These are phyloP conservation scores for Ochetophila trinervis DNA, from an alignment of 306 rosid species.

Conservation along the genomic window DNA sequence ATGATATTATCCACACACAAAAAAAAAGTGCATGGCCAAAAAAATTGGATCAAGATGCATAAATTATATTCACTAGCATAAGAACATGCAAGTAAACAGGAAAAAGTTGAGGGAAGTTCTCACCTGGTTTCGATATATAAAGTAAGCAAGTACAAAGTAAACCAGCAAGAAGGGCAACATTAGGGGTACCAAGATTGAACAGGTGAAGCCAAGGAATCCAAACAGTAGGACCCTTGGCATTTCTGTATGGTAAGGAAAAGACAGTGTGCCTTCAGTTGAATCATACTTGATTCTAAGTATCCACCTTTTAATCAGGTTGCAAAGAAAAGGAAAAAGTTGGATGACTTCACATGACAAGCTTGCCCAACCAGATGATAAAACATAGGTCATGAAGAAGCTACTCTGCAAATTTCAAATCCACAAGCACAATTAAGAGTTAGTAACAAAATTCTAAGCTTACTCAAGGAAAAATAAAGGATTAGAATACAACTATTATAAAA, in stretches of 20 bases:
- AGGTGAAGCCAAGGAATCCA: conserved; percentile 82
- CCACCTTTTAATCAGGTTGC: conserved; percentile 46
- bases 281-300: conserved; percentile 49
- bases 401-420: conserved; percentile 45
- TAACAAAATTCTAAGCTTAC: background rate
- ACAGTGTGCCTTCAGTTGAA: conserved; percentile 25
- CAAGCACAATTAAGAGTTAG: background rate
- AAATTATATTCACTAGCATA: background rate
- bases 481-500: no score
- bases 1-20: no score
- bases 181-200: conserved; percentile 80
- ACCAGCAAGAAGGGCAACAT: conserved; percentile 79
- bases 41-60: background rate
- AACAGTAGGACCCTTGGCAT: conserved; percentile 80
- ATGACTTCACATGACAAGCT: conserved; percentile 80
- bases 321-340: conserved; percentile 62
- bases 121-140: conserved; percentile 90
- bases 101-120: conserved; percentile 16
- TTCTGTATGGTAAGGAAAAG: conserved; percentile 93
- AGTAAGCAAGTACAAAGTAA: conserved; percentile 78
- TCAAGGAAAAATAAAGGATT: background rate
- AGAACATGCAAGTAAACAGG: background rate
- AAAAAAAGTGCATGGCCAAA: no score
- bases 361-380: conserved; percentile 95
- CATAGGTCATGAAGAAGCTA: conserved; percentile 82